Evolutionary conservation across 441 rosid species (phyloP).

Genomic region (Corymbia calophylla): DNA sequence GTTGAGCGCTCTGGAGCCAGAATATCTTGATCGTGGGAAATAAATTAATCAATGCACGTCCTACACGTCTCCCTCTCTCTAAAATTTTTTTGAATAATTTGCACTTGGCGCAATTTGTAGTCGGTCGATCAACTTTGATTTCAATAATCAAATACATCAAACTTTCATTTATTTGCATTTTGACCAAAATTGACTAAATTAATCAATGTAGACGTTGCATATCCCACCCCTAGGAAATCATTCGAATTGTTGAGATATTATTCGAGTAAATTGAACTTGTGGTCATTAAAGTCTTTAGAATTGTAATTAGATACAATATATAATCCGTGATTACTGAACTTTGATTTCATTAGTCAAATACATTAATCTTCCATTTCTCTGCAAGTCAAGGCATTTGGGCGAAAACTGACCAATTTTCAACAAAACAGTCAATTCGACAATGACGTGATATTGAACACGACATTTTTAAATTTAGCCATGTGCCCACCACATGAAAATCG

Average conservation of each 20-base stretch:
- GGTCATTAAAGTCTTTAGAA: not conserved
- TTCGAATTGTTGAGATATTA: not conserved
- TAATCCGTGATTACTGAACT: not conserved
- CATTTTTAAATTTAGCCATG: not conserved
- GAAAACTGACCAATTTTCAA: not conserved
- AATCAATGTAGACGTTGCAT: too few species aligned
- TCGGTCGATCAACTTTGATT: not conserved
- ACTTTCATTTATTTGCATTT: not conserved
- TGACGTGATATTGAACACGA: not conserved
- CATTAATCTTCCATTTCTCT: not conserved
- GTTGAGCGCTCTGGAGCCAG: fast-evolving
- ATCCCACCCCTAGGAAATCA: too few species aligned
- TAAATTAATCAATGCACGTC: not conserved
- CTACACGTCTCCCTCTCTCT: not conserved
- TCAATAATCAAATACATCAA: not conserved
- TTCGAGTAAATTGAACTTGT: not conserved
- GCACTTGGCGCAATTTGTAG: not conserved
- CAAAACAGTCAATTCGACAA: fast-evolving
- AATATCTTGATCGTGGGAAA: not conserved
- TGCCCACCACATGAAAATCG: not conserved
- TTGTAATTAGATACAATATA: too few species aligned
- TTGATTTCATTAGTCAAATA: not conserved
- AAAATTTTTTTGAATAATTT: not conserved
- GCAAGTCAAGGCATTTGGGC: fast-evolving
- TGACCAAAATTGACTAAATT: not conserved